phyloP scores from a whole-genome alignment of 768 basidiomycete species.

The Auriscalpium orientale region DNA sequence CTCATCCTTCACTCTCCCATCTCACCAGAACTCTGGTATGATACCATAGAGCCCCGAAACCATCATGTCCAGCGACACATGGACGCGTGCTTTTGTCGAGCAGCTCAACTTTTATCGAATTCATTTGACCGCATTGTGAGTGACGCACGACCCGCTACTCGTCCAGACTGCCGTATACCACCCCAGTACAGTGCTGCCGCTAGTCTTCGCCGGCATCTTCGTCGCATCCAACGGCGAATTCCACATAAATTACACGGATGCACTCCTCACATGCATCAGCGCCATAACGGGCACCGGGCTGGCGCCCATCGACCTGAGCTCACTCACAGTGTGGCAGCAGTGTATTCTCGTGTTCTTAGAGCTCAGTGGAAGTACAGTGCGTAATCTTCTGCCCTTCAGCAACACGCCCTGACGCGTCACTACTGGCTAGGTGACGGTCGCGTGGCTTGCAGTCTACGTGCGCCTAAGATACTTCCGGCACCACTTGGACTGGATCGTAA shows the following conservation, averaged over 20 bases:
- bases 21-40: too few species aligned
- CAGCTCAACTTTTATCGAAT: slow-evolving; percentile 28
- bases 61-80: too few species aligned
- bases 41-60: too few species aligned
- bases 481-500: background rate
- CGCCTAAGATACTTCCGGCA: slow-evolving; percentile 21
- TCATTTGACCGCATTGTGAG: slow-evolving; percentile 24
- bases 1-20: too few species aligned
- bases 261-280: slow-evolving; percentile 30
- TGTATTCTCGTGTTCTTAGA: slow-evolving; percentile 20
- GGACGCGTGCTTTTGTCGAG: background rate
- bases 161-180: background rate
- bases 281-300: slow-evolving; percentile 30
- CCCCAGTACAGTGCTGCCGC: slow-evolving; percentile 26
- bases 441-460: slow-evolving; percentile 33
- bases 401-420: background rate
- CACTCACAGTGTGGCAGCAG: slow-evolving; percentile 23
- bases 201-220: slow-evolving; percentile 36
- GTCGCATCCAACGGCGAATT: slow-evolving; percentile 34
- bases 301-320: slow-evolving; percentile 22
- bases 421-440: slow-evolving; percentile 25
- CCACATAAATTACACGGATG: slow-evolving; percentile 28
- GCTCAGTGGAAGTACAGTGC: slow-evolving; percentile 20
- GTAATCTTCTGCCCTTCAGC: background rate
- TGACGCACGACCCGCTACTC: background rate